Evolutionary conservation across 2,329 filamentous ascomycete species (phyloP), one percentile per base, ranked within the genome.

Genomic region (Cercospora berteroae): DNA sequence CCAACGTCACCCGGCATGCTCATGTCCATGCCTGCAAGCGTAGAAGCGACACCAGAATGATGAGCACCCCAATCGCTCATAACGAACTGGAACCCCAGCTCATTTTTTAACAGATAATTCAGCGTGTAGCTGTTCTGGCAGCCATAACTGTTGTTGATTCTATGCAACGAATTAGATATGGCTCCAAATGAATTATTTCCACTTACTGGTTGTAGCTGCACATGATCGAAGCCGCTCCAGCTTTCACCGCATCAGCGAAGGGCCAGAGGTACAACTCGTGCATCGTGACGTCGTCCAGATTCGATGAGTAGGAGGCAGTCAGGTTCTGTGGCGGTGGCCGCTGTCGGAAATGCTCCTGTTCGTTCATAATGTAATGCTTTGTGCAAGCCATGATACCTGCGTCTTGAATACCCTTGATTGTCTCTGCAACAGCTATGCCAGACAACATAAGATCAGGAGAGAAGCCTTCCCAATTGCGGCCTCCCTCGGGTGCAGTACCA

Each of bases 1-100:
- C 77, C 76, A 12, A 78, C 90, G 76, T 97, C 94, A 63, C 92
- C 92, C 0, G 91, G 91, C 92, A 95, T 95, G 18, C 86, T 85
- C 91, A 95, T 66, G 29, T 69, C 69, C 25, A 95, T 82, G 44
- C 92, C 92, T 20, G 91, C 90, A 39, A 88, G 82, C 2, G 91
- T 89, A 39, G 85, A 86, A 25, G 87, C 82, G 5, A 86, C 88
- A 69, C 90, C 90, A 2, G 87, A 83, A 74, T 94, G 90, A 73
- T 93, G 90, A 4, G 90, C 92, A 71, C 86, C 83, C 85, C 88
- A 76, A 77, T 95, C 92, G 25, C 31, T 62, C 83, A 90, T 86
- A 8, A 74, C 69, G 16, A 71, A 67, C 44, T 73, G 73, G 61
- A 78, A 79, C 2, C 75, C 76, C 9, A 79, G 83, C 77, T 93